Percentiles rank a stretch among this genome's conserved stretches.
Evolutionary conservation across 352 stramenopile species (phyloP).

Genomic region (Globisporangium okanoganense): DNA sequence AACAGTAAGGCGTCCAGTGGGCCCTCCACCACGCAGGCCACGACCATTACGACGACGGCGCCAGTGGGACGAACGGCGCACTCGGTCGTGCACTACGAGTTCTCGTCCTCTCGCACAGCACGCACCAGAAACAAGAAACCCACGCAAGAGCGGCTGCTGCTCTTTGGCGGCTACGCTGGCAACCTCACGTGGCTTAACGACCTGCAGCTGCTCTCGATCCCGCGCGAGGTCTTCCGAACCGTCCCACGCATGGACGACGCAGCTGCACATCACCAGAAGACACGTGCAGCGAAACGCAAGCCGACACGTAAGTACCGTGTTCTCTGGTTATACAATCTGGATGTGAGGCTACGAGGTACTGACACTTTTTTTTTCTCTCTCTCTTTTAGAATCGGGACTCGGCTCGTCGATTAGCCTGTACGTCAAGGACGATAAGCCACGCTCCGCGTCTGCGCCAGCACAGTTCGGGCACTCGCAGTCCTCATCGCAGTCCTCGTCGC

Average conservation of each 20-base stretch:
- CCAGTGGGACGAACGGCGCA: slow-evolving; percentile 43
- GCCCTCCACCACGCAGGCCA: slow-evolving; percentile 3
- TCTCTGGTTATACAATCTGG: not conserved
- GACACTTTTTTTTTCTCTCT: not conserved
- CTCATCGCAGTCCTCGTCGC: slow-evolving; percentile 2
- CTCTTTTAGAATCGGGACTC: not conserved
- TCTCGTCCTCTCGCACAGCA: not conserved
- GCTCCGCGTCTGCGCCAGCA: slow-evolving; percentile 11
- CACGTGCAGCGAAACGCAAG: not conserved
- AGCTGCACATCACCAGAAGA: not conserved
- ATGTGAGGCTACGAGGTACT: no score
- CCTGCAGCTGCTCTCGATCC: slow-evolving; percentile 40
- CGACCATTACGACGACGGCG: not conserved
- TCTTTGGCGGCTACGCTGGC: slow-evolving; percentile 71
- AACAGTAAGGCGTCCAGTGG: slow-evolving; percentile 1
- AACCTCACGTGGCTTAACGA: slow-evolving; percentile 61
- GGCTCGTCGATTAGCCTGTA: not conserved
- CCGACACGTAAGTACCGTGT: not conserved
- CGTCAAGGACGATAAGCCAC: slow-evolving; percentile 12
- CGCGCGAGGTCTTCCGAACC: not conserved
- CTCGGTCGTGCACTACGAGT: slow-evolving; percentile 31
- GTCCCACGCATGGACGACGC: not conserved
- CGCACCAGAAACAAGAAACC: not conserved
- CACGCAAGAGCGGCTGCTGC: slow-evolving; percentile 31
- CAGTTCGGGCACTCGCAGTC: slow-evolving; percentile 8